Percentiles rank a stretch among this genome's conserved stretches.
phyloP scores from a whole-genome alignment of 2,329 filamentous ascomycete species.

The Amphichorda felina region DNA sequence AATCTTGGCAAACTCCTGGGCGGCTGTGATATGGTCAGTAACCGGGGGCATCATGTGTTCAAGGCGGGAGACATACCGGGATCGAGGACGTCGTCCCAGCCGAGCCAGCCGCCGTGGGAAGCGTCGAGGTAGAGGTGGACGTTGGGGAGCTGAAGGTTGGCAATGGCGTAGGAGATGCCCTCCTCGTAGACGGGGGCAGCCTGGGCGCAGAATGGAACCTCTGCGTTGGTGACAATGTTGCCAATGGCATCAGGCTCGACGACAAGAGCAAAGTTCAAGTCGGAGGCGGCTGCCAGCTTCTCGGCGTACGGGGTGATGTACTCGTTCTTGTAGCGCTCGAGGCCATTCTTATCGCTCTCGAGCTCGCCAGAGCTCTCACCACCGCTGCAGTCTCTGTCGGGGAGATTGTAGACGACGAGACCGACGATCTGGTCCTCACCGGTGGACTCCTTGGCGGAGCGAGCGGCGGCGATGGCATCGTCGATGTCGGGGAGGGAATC shows the following conservation, averaged over 20 bases:
- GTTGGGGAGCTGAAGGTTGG: slow-evolving; percentile 21
- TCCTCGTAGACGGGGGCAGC: slow-evolving; percentile 25
- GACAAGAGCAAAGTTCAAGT: slow-evolving; percentile 28
- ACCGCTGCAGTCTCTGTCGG: slow-evolving; percentile 31
- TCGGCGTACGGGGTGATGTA: slow-evolving; percentile 26
- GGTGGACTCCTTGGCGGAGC: slow-evolving; percentile 18
- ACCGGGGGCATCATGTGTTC: background rate
- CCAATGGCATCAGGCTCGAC: slow-evolving; percentile 31
- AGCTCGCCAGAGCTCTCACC: slow-evolving; percentile 30
- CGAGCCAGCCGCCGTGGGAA: slow-evolving; percentile 30
- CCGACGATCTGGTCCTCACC: slow-evolving; percentile 26
- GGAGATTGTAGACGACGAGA: slow-evolving; percentile 31
- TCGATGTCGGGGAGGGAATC: slow-evolving; percentile 23
- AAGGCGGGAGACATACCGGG: background rate
- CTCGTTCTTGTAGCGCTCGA: slow-evolving; percentile 25
- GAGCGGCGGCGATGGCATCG: slow-evolving; percentile 24
- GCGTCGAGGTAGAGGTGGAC: slow-evolving; percentile 28
- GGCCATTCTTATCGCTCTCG: slow-evolving; percentile 18
- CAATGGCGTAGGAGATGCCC: slow-evolving; percentile 27
- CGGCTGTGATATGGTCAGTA: slow-evolving; percentile 18
- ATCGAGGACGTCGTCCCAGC: slow-evolving; percentile 16
- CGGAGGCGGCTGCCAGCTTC: slow-evolving; percentile 21
- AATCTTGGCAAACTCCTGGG: slow-evolving; percentile 26
- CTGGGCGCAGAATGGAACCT: slow-evolving; percentile 21
- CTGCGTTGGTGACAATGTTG: slow-evolving; percentile 28